Conservation (phyloP, 768 basidiomycete genomes). For the Strobilomyces dryophilus region DNA sequence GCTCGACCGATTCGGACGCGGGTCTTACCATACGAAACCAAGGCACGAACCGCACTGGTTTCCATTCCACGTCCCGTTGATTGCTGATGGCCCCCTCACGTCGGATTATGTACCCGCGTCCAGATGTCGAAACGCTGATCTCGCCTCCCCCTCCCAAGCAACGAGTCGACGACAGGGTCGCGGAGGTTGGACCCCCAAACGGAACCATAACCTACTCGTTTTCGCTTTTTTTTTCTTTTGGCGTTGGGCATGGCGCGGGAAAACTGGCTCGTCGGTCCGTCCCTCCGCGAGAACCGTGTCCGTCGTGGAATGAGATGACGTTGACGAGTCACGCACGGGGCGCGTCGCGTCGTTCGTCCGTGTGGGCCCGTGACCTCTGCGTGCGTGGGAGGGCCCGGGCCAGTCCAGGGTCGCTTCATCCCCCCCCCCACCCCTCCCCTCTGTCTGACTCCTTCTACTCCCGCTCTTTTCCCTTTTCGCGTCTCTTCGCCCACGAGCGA, state of each 20-base stretch:
- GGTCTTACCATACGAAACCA: slow-evolving; percentile 16
- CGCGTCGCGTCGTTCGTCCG: too few species aligned
- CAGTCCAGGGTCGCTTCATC: background rate
- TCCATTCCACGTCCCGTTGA: too few species aligned
- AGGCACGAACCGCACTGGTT: too few species aligned
- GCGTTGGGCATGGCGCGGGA: background rate
- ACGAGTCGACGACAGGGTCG: slow-evolving; percentile 1
- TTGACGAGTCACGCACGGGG: too few species aligned
- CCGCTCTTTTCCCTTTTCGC: background rate
- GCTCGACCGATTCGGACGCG: background rate
- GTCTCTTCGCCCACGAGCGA: slow-evolving; percentile 2
- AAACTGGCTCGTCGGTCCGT: background rate
- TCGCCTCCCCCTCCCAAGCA: background rate
- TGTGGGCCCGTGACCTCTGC: too few species aligned
- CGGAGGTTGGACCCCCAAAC: background rate
- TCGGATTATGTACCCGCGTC: slow-evolving; percentile 4
- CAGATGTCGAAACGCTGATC: background rate
- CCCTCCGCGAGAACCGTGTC: too few species aligned
- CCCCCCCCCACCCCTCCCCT: background rate
- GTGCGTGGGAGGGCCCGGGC: too few species aligned
- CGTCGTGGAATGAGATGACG: too few species aligned
- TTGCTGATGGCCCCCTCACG: too few species aligned
- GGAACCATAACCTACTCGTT: too few species aligned
- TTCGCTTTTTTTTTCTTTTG: too few species aligned
- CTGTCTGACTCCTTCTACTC: background rate